Base-by-base conservation (phyloP, 192 early-diverging fungal genomes). In the Backusella luteola region DNA sequence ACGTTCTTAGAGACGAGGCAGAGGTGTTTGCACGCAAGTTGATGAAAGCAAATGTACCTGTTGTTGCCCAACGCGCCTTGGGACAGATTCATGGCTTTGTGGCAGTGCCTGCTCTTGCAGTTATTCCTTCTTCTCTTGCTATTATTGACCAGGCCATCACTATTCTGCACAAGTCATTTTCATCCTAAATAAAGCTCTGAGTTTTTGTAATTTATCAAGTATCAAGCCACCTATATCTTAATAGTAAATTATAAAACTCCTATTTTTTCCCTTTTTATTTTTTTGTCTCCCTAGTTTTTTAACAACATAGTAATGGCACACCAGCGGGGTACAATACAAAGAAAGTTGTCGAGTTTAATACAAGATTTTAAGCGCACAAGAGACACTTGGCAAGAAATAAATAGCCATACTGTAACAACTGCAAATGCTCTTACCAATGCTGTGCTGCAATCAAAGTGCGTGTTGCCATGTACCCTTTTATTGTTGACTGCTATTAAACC, bases 321-420 rank as follows among this genome's bases (percentile, higher is more conserved):
- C 14, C 44, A 56, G 5, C 5, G 74, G 7, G 75, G 80, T 4
- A 81, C 80, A n/a, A 44, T 74, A 41, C 80, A 77, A 73, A 73
- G 80, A 73, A 76, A 74, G 7, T 46, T 81, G 0, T 56, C 71
- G 36, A 73, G 76, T n/a, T 29, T 81, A 17, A 66, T 81, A 17
- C 66, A 72, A 23, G 80, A 81, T 5, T 78, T 81, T 66, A 71
- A 77, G 15, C 73, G 70, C 34, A 56, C 80, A 39, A 49, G 80
- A 9, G 77, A 35, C 6, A 66, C 11, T 66, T 81, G 80, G 80
- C 36, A 75, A n/a, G 80, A 81, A 39, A 26, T 81, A 17, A 81
- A 81, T 53, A 53, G 56, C 0, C 73, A 81, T 44, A 76, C 56
- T 2, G 77, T 81, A 19, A 59, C 80, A 19, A 36, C 69, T 35